Conservation (phyloP, 2,329 filamentous ascomycete genomes). For the Aspergillus aculeatus region DNA sequence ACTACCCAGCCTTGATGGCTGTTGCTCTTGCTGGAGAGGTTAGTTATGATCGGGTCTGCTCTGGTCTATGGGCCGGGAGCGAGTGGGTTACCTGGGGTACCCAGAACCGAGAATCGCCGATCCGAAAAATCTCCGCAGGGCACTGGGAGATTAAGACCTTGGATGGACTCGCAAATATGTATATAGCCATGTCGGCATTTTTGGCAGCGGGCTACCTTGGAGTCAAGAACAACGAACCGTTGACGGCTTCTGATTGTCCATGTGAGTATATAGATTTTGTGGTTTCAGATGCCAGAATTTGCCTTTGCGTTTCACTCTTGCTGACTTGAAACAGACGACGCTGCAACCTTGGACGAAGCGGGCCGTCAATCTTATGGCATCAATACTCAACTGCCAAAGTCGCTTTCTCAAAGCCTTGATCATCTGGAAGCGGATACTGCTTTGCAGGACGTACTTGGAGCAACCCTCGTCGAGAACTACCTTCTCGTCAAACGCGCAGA, state of each 20-base stretch:
- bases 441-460: conserved; percentile 31
- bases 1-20: conserved; percentile 65
- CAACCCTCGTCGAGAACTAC: conserved; percentile 28
- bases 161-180: conserved; percentile 79
- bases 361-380: conserved; percentile 38
- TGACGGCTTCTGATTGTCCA: conserved; percentile 35
- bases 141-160: conserved; percentile 78
- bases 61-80: conserved; percentile 75
- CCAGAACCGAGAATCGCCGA: conserved; percentile 73
- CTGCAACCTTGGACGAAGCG: conserved; percentile 30
- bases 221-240: conserved; percentile 34
- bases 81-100: conserved; percentile 78
- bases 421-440: conserved; percentile 31
- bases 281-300: not conserved
- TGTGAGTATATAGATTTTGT: conserved; percentile 28
- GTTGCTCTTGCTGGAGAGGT: conserved; percentile 65
- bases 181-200: conserved; percentile 64
- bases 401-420: conserved; percentile 35
- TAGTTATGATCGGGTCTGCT: conserved; percentile 67
- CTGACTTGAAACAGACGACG: conserved; percentile 29
- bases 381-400: conserved; percentile 35
- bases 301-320: not conserved
- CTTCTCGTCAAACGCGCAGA: conserved; percentile 36
- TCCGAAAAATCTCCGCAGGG: conserved; percentile 64
- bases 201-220: conserved; percentile 61